Base-by-base conservation (phyloP, 495 filamentous ascomycete genomes). In the Neurospora terricola region DNA sequence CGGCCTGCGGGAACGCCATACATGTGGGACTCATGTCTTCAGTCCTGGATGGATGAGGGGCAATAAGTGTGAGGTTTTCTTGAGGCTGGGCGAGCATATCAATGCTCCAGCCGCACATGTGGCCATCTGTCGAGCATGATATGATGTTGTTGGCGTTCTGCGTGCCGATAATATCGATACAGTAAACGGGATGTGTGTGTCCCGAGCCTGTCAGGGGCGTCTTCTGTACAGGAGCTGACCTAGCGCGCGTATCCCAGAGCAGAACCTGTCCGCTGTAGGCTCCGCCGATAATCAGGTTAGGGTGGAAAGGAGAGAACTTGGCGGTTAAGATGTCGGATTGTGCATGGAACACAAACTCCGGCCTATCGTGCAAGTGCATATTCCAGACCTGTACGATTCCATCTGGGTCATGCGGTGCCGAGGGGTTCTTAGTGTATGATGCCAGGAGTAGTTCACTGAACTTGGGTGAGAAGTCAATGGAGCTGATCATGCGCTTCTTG, bases 81-180 rank as follows among this genome's bases (percentile, higher is more conserved):
- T 97, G 94, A 0, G 96, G 96, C 77, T 96, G 91, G 1, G 93
- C 91, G 40, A 99, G 90, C 94, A 98, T 98, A 83, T 98, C 96
- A 12, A 97, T 91, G 21, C 91, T 92, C 96, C 96, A 99, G 66
- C 93, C 91, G 82, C 96, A 98, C 74, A 98, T 92, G 40, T 95
- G 93, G 72, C 96, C 96, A 78, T 99, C 96, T 0, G 96, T 99
- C 4, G 94, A 97, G 79, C 91, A 92, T 23, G 93, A 96, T 72
- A 99, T 90, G 80, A 99, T 97, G 78, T 98, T 98, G 82, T 97
- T 96, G 69, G 96, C 96, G 81, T 99, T 98, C 81, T 98, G 96
- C 7, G 96, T 99, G 74, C 96, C 96, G 48, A 98, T 92, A 37
- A 98, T 94, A 62, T 96, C 93, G 73, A 99, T 90, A 36, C 90